A percentile compares a stretch with the other conserved stretches of the same genome.
Evolutionary conservation across 169 alveolate species (phyloP).

Genomic region (Eimeria zaria): DNA sequence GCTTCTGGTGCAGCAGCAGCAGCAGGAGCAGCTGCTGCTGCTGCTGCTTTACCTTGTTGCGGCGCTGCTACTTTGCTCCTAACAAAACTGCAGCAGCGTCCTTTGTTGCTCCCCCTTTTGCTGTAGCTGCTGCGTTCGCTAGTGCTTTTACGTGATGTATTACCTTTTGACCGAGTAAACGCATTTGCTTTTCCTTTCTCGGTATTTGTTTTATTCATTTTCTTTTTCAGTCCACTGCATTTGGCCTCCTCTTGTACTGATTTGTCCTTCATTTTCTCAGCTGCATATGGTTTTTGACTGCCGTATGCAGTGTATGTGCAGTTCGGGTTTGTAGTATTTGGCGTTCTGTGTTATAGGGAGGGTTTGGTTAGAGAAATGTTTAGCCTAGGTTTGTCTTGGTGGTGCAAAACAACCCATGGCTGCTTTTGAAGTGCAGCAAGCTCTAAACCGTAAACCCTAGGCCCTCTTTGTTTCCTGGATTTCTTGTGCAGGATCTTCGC

Average conservation of each 20-base stretch:
- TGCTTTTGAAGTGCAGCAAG: not conserved
- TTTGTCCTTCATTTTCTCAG: too few species aligned
- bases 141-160: too few species aligned
- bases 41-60: not conserved
- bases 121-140: not conserved
- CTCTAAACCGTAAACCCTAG: too few species aligned
- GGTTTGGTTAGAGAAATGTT: not conserved
- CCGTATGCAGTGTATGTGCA: not conserved
- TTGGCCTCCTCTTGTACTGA: too few species aligned
- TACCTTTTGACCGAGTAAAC: too few species aligned
- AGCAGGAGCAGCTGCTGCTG: not conserved
- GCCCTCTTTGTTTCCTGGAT: not conserved
- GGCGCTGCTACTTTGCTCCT: not conserved
- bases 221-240: too few species aligned
- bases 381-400: not conserved
- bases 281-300: too few species aligned
- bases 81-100: too few species aligned
- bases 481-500: conserved; percentile 62
- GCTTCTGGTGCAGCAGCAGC: not conserved
- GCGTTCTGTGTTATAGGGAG: not conserved
- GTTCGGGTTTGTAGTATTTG: not conserved
- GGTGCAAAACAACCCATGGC: too few species aligned
- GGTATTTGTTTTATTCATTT: not conserved
- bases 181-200: not conserved
- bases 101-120: not conserved